Evolutionary conservation across 2,329 filamentous ascomycete species (phyloP), one percentile per base, ranked within the genome.

Genomic region (Microascus cirrosus): DNA sequence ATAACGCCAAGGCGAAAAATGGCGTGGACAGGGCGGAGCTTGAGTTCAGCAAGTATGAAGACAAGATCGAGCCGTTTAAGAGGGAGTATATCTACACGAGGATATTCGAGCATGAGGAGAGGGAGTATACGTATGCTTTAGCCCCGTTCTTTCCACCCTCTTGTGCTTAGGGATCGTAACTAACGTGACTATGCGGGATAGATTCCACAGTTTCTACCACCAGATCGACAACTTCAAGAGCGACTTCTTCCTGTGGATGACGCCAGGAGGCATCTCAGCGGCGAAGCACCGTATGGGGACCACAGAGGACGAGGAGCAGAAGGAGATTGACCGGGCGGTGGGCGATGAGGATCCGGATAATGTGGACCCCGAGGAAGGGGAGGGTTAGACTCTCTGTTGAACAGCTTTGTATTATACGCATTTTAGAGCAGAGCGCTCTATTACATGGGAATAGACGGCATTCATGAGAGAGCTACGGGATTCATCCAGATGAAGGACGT

Each of bases 81-180:
- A 85, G 95, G 68, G 75, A 85, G 63, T 85, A 95, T 70, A 97
- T 99, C 60, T 99, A 99, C 69, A 83, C 89, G 66, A 81, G 90
- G 25, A 96, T 97, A 63, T 97, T 95, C 71, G 81, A 87, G 28
- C 87, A 95, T 56, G 94, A 97, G 71, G 89, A 94, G 72, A 83
- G 86, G 69, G 86, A 90, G 62, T 91, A 93, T 68, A 83, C 89
- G 89, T 93, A 78, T 82, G 89, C 82, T 45, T 35, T n/a, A 8
- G 18, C 2, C 34, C 28, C 18, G 2, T 8, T 11, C 22, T 32
- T 13, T 18, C 20, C 18, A 5, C 39, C 22, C 24, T 42, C n/a
- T 18, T n/a, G 25, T 25, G 3, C 32, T 39, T 25, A 22, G 48
- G 48, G 48, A 20, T n/a, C n/a, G 24, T 20, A 22, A 28, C 54